Percentiles rank a stretch among this genome's conserved stretches.
These are phyloP conservation scores for Babesia bovis DNA, from an alignment of 169 alveolate genomes.

Conservation along the genomic window DNA sequence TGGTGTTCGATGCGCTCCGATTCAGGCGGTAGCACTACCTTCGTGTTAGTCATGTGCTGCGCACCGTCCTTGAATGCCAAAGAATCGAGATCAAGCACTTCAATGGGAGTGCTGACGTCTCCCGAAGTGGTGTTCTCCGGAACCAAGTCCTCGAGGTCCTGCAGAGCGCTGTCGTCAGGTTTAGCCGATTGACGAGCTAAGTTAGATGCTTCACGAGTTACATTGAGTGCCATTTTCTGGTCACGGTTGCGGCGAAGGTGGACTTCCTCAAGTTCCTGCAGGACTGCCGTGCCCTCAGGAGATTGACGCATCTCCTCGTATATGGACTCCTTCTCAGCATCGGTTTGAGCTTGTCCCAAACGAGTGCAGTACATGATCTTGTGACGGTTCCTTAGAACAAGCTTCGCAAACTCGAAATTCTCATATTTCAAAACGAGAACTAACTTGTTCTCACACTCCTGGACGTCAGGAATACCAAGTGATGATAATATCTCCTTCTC, in stretches of 20 bases:
- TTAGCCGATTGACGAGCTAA: slow-evolving; percentile 50
- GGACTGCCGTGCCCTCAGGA: slow-evolving; percentile 85
- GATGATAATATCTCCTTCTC: slow-evolving; percentile 85
- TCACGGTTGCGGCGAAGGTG: slow-evolving; percentile 76
- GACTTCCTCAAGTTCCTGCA: slow-evolving; percentile 80
- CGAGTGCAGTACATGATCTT: slow-evolving; percentile 89
- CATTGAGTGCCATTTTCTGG: slow-evolving; percentile 76
- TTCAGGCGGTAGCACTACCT: slow-evolving; percentile 91
- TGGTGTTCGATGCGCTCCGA: slow-evolving; percentile 85
- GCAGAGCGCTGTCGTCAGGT: neutral
- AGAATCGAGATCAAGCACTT: slow-evolving; percentile 73
- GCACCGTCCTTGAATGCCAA: slow-evolving; percentile 83
- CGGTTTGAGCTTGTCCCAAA: slow-evolving; percentile 92
- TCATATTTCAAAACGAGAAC: slow-evolving; percentile 89
- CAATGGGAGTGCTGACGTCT: slow-evolving; percentile 40
- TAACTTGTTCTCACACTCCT: slow-evolving; percentile 92
- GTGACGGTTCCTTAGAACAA: slow-evolving; percentile 85
- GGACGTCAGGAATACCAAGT: slow-evolving; percentile 83
- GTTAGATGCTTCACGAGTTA: slow-evolving; percentile 81
- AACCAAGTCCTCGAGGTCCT: slow-evolving; percentile 25
- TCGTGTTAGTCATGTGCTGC: slow-evolving; percentile 87
- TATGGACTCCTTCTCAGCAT: slow-evolving; percentile 84
- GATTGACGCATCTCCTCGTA: slow-evolving; percentile 78
- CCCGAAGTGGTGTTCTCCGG: neutral
- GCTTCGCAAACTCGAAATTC: slow-evolving; percentile 88